Percentiles rank a stretch among this genome's conserved stretches.
Conservation (phyloP, 106 monocot genomes). For the Ottelia alismoides region DNA sequence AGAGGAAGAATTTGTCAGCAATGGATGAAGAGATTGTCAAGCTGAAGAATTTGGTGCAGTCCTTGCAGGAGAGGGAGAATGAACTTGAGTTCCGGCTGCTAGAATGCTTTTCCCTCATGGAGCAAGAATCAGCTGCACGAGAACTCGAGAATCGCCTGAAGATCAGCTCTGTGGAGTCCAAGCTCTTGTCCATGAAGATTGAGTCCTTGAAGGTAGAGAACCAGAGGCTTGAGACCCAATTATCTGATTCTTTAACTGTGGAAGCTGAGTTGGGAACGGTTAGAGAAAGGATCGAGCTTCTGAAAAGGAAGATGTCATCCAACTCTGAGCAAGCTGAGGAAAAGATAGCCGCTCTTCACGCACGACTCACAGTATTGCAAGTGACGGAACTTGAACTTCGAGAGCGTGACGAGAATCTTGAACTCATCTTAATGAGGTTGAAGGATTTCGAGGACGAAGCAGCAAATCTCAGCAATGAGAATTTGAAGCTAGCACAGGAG, state of each 20-base stretch:
- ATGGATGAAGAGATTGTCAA: slow-evolving; percentile 7
- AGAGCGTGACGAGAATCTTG: not conserved
- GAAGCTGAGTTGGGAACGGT: slow-evolving; percentile 1
- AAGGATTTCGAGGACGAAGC: slow-evolving; percentile 9
- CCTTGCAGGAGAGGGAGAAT: slow-evolving; percentile 9
- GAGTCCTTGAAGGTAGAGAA: slow-evolving; percentile 19
- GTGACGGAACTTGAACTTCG: not conserved
- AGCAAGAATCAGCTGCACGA: slow-evolving; percentile 5
- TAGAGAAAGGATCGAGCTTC: too few species aligned
- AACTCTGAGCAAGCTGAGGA: too few species aligned
- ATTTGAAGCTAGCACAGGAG: too few species aligned
- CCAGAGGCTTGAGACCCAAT: slow-evolving; percentile 29
- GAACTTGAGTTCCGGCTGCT: slow-evolving; percentile 10
- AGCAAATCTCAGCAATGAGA: too few species aligned
- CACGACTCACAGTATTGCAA: slow-evolving; percentile 2
- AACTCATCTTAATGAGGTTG: not conserved
- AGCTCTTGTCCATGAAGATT: slow-evolving; percentile 12
- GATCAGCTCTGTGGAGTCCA: slow-evolving; percentile 5
- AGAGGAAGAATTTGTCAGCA: not conserved
- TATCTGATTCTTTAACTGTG: slow-evolving; percentile 4
- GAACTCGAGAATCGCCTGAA: slow-evolving; percentile 10
- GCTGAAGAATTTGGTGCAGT: slow-evolving; percentile 6
- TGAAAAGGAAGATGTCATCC: too few species aligned
- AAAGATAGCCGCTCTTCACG: too few species aligned
- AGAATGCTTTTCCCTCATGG: slow-evolving; percentile 9